Conservation (phyloP, 2,329 filamentous ascomycete genomes). For the Clathrospora elynae region DNA sequence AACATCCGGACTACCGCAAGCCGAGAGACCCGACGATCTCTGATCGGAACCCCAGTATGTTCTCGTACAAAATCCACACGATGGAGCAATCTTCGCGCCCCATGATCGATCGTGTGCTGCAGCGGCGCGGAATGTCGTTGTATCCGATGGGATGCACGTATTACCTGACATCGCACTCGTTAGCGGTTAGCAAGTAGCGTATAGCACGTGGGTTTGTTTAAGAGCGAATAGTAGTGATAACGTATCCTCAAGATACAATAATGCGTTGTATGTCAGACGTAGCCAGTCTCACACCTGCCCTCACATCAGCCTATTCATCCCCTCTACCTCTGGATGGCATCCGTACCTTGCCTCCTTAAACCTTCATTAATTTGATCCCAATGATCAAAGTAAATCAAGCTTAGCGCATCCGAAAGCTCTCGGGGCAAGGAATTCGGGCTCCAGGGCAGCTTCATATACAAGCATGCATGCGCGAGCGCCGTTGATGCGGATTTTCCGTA, state of each 20-base stretch:
- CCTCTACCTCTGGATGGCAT: neutral
- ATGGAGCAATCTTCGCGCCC: neutral
- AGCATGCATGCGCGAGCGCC: neutral
- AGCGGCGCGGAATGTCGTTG: too few relatives aligned
- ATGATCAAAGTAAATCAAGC: constrained; percentile 15
- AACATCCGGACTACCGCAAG: constrained; percentile 11
- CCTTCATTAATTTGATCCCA: constrained; percentile 8
- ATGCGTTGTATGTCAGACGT: too few relatives aligned
- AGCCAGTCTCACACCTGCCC: neutral
- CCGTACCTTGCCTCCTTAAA: constrained; percentile 6
- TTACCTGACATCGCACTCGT: too few relatives aligned
- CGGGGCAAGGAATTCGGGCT: neutral
- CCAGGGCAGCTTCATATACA: neutral
- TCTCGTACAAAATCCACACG: neutral
- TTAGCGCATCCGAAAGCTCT: neutral
- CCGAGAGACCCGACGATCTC: constrained; percentile 12
- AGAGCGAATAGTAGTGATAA: too few relatives aligned
- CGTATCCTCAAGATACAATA: too few relatives aligned
- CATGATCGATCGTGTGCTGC: constrained; percentile 2
- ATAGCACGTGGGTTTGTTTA: too few relatives aligned
- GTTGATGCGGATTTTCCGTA: neutral
- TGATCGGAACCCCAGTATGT: neutral
- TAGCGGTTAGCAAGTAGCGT: too few relatives aligned
- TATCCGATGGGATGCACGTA: too few relatives aligned
- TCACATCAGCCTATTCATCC: neutral